These are phyloP conservation scores for Whalleya microplaca DNA, from an alignment of 2,329 filamentous ascomycete species.

Conservation along the genomic window DNA sequence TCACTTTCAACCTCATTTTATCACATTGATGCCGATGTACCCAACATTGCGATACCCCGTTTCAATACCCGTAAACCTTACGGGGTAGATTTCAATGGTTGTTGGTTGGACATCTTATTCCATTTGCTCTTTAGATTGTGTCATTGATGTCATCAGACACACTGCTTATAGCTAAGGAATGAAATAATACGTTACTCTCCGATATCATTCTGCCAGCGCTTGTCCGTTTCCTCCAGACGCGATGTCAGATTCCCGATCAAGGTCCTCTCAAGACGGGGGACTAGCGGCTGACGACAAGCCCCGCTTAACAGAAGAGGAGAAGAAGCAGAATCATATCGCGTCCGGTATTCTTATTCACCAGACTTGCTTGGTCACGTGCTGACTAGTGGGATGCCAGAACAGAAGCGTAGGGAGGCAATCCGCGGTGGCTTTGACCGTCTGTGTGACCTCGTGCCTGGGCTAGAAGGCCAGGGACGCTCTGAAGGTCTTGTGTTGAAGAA, in stretches of 20 bases:
- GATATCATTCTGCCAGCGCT: not conserved
- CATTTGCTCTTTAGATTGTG: too few species aligned
- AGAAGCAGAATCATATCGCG: slow-evolving; percentile 60
- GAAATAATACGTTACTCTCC: too few species aligned
- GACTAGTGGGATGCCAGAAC: slow-evolving; percentile 39
- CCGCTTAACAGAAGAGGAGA: slow-evolving; percentile 56
- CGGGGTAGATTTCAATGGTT: too few species aligned
- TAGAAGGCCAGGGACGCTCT: slow-evolving; percentile 81
- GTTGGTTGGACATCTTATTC: too few species aligned
- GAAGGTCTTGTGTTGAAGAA: slow-evolving; percentile 81
- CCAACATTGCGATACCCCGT: too few species aligned
- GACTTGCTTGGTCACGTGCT: not conserved
- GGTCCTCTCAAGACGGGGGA: slow-evolving; percentile 32
- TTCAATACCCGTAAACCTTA: too few species aligned
- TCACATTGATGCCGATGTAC: too few species aligned
- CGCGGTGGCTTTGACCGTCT: slow-evolving; percentile 82
- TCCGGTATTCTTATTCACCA: slow-evolving; percentile 44
- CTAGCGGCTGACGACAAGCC: slow-evolving; percentile 53
- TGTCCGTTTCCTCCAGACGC: not conserved
- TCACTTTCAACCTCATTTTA: too few species aligned
- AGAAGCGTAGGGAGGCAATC: slow-evolving; percentile 73
- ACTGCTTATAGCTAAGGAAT: too few species aligned
- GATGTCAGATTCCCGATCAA: slow-evolving; percentile 31
- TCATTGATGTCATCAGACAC: too few species aligned
- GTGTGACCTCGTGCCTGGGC: slow-evolving; percentile 77